Evolutionary conservation across 805 yeast species (phyloP).

Genomic region (Sporopachydermia quercuum): DNA sequence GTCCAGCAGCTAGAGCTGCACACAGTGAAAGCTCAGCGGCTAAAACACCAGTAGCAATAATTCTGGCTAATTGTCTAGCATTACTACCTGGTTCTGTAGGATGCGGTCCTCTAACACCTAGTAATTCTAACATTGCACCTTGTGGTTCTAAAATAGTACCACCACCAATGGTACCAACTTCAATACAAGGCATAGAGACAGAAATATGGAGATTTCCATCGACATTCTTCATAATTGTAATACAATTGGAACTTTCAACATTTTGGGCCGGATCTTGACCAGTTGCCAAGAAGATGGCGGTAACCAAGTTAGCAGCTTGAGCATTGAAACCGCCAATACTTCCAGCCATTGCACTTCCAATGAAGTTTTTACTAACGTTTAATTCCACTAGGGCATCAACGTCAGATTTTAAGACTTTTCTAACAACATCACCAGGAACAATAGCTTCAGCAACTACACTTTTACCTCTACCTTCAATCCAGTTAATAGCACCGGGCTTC

Average conservation of each 20-base stretch:
- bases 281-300: constrained; percentile 86
- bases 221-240: constrained; percentile 78
- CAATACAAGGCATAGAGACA: constrained; percentile 98
- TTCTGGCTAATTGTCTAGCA: constrained; percentile 82
- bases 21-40: constrained; percentile 93
- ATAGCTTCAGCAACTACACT: constrained; percentile 93
- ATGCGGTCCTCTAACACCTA: constrained; percentile 94
- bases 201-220: constrained; percentile 78
- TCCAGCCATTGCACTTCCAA: constrained; percentile 98
- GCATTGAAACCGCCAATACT: constrained; percentile 97
- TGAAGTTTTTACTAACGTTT: constrained; percentile 75
- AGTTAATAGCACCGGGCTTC: constrained; percentile 94
- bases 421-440: constrained; percentile 69
- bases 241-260: constrained; percentile 95
- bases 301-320: constrained; percentile 91
- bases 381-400: constrained; percentile 86
- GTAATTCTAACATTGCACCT: constrained; percentile 84
- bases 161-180: constrained; percentile 98
- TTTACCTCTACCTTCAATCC: constrained; percentile 99
- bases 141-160: constrained; percentile 97
- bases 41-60: constrained; percentile 87
- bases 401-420: constrained; percentile 74
- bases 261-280: constrained; percentile 99
- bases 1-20: constrained; percentile 97
- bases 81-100: constrained; percentile 87